Conservation (phyloP, 1,139 yeast genomes). For the Scheffersomyces illinoinensis region DNA sequence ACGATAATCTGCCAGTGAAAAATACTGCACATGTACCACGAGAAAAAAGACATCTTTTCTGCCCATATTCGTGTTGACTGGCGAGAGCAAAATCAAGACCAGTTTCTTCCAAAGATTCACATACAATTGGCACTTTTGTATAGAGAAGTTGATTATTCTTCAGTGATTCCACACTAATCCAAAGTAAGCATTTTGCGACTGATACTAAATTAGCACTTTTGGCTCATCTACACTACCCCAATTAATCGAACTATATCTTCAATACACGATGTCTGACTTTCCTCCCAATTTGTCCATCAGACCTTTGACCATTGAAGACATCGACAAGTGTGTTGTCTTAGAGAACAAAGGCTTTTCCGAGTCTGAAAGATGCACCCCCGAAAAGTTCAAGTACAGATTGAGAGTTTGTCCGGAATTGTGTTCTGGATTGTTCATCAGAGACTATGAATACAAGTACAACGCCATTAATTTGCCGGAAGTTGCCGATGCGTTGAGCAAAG, state of each 20-base stretch:
- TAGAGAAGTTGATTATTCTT: background rate
- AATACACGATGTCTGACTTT: conserved; percentile 25
- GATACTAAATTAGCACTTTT: background rate
- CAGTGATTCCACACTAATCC: background rate
- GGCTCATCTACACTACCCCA: background rate
- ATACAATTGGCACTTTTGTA: background rate
- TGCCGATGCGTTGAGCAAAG: conserved; percentile 35
- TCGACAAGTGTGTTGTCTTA: conserved; percentile 57
- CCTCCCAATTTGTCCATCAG: conserved; percentile 73
- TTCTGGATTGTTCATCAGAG: conserved; percentile 81
- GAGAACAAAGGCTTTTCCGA: conserved; percentile 74
- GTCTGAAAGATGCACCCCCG: conserved; percentile 63
- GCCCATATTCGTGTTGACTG: background rate
- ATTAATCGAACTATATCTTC: background rate
- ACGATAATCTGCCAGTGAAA: background rate
- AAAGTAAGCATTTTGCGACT: background rate
- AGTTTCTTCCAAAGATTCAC: background rate
- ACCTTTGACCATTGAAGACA: conserved; percentile 74
- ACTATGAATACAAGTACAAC: conserved; percentile 49
- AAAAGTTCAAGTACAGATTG: conserved; percentile 68
- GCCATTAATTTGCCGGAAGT: conserved; percentile 48
- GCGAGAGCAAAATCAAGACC: background rate
- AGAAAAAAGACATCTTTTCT: background rate
- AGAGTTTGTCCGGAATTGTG: conserved; percentile 86
- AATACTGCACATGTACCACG: background rate